A percentile compares a stretch with the other conserved stretches of the same genome.
Conservation (phyloP, 1,284 basidiomycete genomes). For the Puccinia coronata region DNA sequence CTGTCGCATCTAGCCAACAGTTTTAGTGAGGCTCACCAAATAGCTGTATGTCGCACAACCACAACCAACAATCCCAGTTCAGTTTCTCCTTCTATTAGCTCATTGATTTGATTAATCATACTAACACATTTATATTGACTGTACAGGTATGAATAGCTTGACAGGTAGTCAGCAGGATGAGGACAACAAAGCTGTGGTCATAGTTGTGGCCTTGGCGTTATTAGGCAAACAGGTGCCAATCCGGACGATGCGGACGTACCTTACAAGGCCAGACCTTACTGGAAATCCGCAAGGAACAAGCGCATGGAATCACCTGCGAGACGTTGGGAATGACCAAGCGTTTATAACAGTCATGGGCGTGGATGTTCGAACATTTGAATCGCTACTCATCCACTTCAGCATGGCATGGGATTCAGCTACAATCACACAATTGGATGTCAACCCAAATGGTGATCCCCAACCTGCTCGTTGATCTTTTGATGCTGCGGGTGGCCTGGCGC, state of each 20-base stretch:
- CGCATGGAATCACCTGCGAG: not conserved
- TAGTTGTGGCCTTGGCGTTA: not conserved
- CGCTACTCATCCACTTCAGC: not conserved
- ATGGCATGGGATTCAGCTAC: not conserved
- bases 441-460: conserved; percentile 3
- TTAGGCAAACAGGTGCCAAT: not conserved
- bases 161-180: not conserved
- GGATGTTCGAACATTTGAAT: not conserved
- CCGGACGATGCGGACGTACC: not conserved
- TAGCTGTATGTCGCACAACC: too few species aligned
- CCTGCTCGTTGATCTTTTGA: not conserved
- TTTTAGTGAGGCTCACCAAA: too few species aligned
- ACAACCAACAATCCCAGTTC: too few species aligned
- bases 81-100: too few species aligned
- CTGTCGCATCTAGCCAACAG: too few species aligned
- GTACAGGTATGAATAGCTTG: too few species aligned
- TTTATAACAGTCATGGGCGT: not conserved
- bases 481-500: not conserved
- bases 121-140: too few species aligned
- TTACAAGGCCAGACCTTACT: not conserved
- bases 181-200: not conserved
- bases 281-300: not conserved
- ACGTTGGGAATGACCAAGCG: not conserved
- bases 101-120: too few species aligned
- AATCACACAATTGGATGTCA: not conserved